Evolutionary conservation across 2,329 filamentous ascomycete species (phyloP), one percentile per base, ranked within the genome.

Genomic region (Clarireedia monteithiana): DNA sequence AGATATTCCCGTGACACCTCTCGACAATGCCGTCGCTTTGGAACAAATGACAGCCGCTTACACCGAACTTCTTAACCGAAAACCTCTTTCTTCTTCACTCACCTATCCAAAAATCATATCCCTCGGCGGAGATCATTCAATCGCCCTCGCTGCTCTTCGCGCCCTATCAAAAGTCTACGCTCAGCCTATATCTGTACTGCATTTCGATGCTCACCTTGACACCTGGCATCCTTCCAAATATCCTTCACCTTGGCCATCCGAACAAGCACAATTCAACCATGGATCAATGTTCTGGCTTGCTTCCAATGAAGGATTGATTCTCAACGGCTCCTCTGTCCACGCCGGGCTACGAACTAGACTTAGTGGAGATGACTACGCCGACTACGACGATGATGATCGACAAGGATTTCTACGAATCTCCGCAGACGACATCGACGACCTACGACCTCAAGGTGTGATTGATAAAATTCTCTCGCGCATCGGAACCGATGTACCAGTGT

Each of bases 271-370:
- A 63, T 94, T 95, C 74, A 95, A 85, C 67, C 91, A 96, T 71
- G 91, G 91, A 4, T 89, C 83, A 63, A 94, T 95, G 84, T 95
- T 95, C 77, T 92, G 89, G 86, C 80, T 92, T 63, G 91, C 91
- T 5, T 84, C 85, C 49, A 83, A 84, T 30, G 91, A 95, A 70
- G 89, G 88, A 0, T 74, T 96, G 26, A 84, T 95, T 57, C 77
- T 81, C 58, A 91, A 92, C 70, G 74, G 77, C 14, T 85, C 81
- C 0, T 88, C 83, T 23, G 88, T 94, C 5, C 91, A 96, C 70
- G 91, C 89, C 0, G 91, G 91, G 1, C 75, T 95, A 50, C 84
- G 91, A 46, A 95, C 89, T 0, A 79, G 89, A 1, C 76, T 96
- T 5, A 83, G 81, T 0, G 85, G 84, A 42, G 72, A 74, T 45